Percentiles rank a stretch among this genome's conserved stretches.
These are phyloP conservation scores for Trichoderma semiorbis DNA, from an alignment of 2,329 filamentous ascomycete species.

Conservation along the genomic window DNA sequence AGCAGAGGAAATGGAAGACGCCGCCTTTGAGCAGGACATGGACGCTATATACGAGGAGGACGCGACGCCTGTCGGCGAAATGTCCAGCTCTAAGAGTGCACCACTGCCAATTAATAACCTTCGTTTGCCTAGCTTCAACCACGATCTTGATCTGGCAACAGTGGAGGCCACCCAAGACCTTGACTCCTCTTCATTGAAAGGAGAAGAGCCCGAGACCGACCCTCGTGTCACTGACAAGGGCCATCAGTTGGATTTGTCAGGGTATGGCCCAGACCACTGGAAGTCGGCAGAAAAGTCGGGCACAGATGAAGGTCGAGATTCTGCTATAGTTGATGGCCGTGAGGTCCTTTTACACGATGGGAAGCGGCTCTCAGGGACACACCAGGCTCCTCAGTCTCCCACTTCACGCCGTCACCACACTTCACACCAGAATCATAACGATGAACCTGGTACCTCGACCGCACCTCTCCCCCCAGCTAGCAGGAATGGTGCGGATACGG, in stretches of 20 bases:
- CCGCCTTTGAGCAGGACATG: constrained; percentile 58
- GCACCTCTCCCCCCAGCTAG: constrained; percentile 52
- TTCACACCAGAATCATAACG: constrained; percentile 31
- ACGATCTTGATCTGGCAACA: constrained; percentile 48
- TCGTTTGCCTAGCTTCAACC: constrained; percentile 62
- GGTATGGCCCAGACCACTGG: constrained; percentile 75
- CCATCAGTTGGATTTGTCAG: constrained; percentile 73
- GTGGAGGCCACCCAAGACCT: constrained; percentile 48
- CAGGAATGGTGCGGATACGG: constrained; percentile 48
- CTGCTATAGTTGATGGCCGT: constrained; percentile 61
- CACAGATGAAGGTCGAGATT: constrained; percentile 64
- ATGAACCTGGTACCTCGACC: constrained; percentile 46
- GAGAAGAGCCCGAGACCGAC: constrained; percentile 25
- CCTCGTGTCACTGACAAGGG: constrained; percentile 49
- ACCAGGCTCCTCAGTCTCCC: constrained; percentile 30
- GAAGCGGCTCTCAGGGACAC: constrained; percentile 50
- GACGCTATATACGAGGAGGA: constrained; percentile 58
- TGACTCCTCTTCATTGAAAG: constrained; percentile 21
- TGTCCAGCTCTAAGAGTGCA: constrained; percentile 38
- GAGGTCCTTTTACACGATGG: constrained; percentile 69
- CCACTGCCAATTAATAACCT: constrained; percentile 28
- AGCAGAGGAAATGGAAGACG: constrained; percentile 61
- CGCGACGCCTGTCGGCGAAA: constrained; percentile 25
- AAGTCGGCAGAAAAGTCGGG: constrained; percentile 60
- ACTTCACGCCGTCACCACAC: constrained; percentile 27